Conservation (phyloP, 208 protist genomes). For the Tritrichomonas foetus region DNA sequence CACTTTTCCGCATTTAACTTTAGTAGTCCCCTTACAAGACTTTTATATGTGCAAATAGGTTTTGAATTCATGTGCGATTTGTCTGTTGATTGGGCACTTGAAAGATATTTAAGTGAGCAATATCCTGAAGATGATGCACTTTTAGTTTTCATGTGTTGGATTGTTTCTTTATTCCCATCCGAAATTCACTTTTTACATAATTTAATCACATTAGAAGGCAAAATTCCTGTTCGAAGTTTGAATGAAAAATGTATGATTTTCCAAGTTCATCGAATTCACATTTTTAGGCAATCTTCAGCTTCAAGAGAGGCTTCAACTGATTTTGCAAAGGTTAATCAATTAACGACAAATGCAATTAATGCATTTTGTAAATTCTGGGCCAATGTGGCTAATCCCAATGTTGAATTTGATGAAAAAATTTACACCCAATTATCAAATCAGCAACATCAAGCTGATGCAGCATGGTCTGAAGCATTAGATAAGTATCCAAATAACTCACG, state of each 20-base stretch:
- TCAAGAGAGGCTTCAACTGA: background rate
- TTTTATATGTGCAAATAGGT: background rate
- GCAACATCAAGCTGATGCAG: background rate
- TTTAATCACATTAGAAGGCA: background rate
- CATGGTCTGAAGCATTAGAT: background rate
- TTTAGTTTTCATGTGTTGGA: background rate
- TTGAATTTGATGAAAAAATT: background rate
- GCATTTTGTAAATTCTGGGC: background rate
- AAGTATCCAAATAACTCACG: constrained; percentile 30
- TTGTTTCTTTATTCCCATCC: background rate
- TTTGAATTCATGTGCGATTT: background rate
- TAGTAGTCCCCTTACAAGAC: too few relatives aligned
- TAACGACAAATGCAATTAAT: background rate
- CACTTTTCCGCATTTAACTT: background rate
- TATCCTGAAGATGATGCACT: background rate
- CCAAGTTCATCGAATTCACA: background rate
- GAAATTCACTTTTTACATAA: background rate
- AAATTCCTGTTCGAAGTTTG: background rate
- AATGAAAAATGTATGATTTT: background rate
- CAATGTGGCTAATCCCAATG: background rate
- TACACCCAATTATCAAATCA: background rate
- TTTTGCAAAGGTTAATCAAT: background rate
- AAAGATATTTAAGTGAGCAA: background rate
- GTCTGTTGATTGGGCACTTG: background rate
- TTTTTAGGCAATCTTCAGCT: background rate